A percentile compares a stretch with the other conserved stretches of the same genome.
phyloP scores from a whole-genome alignment of 1,284 basidiomycete genomes.

The Ceratobasidium sp. region DNA sequence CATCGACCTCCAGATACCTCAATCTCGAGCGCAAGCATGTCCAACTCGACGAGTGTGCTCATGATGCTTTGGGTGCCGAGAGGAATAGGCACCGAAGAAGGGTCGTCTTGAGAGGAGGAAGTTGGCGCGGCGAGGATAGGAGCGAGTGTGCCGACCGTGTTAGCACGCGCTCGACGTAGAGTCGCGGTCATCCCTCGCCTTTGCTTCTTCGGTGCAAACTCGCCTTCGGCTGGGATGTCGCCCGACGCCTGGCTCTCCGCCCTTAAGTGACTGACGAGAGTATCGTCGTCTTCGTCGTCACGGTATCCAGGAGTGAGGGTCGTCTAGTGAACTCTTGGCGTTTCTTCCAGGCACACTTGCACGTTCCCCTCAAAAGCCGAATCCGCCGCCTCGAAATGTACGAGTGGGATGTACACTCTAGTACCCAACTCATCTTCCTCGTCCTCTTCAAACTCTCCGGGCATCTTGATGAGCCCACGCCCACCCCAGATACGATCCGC shows the following conservation, averaged over 20 bases:
- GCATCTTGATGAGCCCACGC: slow-evolving; percentile 47
- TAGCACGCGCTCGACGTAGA: slow-evolving; percentile 21
- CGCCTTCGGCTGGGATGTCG: not conserved
- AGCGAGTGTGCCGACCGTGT: slow-evolving; percentile 27
- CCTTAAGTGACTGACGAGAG: slow-evolving; percentile 25
- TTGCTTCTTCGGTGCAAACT: not conserved
- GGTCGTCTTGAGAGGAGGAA: not conserved
- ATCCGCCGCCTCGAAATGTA: slow-evolving; percentile 78
- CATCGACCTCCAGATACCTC: slow-evolving; percentile 69
- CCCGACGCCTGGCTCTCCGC: slow-evolving; percentile 21
- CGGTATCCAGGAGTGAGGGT: slow-evolving; percentile 15
- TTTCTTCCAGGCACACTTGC: slow-evolving; percentile 23
- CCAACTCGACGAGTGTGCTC: slow-evolving; percentile 22
- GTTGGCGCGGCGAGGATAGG: slow-evolving; percentile 30
- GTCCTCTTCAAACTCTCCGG: slow-evolving; percentile 42
- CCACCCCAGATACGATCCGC: slow-evolving; percentile 62
- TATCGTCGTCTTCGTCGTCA: slow-evolving; percentile 52
- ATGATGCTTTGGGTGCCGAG: slow-evolving; percentile 32
- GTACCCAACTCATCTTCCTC: slow-evolving; percentile 67
- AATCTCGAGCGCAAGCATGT: slow-evolving; percentile 61
- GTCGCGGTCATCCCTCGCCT: slow-evolving; percentile 38
- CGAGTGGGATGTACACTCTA: slow-evolving; percentile 88
- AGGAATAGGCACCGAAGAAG: not conserved
- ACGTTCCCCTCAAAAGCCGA: slow-evolving; percentile 29
- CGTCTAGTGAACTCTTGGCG: not conserved